Evolutionary conservation across 75 land plant genomes (phyloP), one percentile per base, ranked within the genome.

Genomic region (Adiantum capillusveneris): DNA sequence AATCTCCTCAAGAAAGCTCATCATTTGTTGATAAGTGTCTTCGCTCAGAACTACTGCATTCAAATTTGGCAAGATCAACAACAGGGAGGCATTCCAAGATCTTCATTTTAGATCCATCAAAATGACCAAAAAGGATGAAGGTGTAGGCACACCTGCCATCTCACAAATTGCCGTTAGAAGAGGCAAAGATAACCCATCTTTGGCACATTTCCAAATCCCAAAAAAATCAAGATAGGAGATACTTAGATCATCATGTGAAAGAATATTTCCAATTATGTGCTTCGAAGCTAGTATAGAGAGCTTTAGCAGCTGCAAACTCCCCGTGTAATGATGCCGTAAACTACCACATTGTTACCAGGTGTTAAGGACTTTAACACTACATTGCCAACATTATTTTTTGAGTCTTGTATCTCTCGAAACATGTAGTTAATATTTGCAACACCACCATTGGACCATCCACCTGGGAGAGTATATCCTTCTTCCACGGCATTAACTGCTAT

Each of bases 191-290:
- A 93, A 58, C 56, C 48, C 66, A 61, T 93, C 96, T 54, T 89
- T 93, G 34, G 89, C 76, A 16, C 64, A 39, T 66, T 73, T 83
- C 87, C 90, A 93, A 1, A 93, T 78, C 63, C 79, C 85, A 75
- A 79, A 89, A 11, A 77, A 45, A 25, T 13, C 58, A 31, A 25
- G 24, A 9, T 14, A 24, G 18, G n/a, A 2, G 16, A 6, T 12
- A 25, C 3, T 44, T 18, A 11, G 60, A 29, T 36, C 43, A 18
- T 21, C 60, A 29, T 34, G 16, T 36, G 60, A 31, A 17, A 36
- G 31, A 25, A 11, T n/a, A 57, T 29, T 11, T 2, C 5, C 2
- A 17, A 17, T 29, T 21, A 37, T 19, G 20, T 9, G 13, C 24
- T 11, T 39, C n/a, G 21, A 30, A 26, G 59, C 17, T 11, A 17